Evolutionary conservation across 2,329 filamentous ascomycete species (phyloP).

Genomic region (Chrysoporthe cubensis): DNA sequence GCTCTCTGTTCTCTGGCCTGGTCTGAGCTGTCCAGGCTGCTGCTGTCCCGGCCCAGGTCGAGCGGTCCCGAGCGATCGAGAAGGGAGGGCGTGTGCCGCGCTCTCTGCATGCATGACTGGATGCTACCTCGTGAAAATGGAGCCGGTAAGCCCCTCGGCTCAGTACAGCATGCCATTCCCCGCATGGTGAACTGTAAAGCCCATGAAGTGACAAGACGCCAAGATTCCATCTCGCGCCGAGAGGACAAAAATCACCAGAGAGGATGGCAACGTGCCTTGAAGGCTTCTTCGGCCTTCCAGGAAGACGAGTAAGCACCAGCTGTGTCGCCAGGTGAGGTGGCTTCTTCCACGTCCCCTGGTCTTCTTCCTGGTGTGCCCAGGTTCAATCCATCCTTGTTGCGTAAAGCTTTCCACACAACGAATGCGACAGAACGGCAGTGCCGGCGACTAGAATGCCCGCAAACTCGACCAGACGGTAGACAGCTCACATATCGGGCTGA

Average conservation of each 20-base stretch:
- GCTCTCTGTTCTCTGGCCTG: too few relatives aligned
- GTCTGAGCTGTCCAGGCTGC: too few relatives aligned
- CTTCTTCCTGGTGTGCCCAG: background rate
- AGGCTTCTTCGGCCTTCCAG: background rate
- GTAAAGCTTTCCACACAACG: background rate
- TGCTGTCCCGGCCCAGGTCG: too few relatives aligned
- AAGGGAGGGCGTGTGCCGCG: too few relatives aligned
- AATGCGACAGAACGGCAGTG: background rate
- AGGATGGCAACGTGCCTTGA: too few relatives aligned
- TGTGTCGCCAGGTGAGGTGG: background rate
- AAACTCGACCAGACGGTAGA: background rate
- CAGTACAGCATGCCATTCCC: background rate
- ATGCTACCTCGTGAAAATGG: constrained; percentile 12
- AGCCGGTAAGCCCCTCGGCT: background rate
- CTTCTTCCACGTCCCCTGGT: background rate
- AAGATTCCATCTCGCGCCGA: background rate
- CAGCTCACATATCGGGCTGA: too few relatives aligned
- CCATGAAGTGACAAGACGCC: background rate
- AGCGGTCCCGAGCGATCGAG: background rate
- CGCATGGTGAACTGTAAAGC: too few relatives aligned
- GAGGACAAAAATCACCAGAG: background rate
- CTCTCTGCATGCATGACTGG: background rate
- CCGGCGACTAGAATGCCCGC: background rate
- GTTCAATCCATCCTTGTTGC: background rate
- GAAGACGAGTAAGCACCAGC: background rate